Conservation (phyloP, 2,329 filamentous ascomycete species). For the Aspergillus arachidicola region DNA sequence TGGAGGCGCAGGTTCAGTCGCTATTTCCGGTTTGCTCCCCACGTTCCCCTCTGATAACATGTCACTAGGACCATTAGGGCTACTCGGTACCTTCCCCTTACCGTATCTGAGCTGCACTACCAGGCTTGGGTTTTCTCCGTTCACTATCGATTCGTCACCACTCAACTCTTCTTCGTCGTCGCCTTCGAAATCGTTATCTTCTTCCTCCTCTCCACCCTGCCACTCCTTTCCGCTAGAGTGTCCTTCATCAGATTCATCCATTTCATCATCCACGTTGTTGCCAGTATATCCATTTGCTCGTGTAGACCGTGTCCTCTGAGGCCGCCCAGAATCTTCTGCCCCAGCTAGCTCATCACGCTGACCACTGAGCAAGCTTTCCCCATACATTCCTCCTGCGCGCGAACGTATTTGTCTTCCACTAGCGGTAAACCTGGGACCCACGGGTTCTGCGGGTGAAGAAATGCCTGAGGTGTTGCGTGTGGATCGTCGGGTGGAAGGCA, state of each 20-base stretch:
- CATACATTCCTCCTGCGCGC: slow-evolving; percentile 57
- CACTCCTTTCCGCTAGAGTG: slow-evolving; percentile 68
- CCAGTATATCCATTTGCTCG: slow-evolving; percentile 45
- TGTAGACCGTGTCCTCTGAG: slow-evolving; percentile 41
- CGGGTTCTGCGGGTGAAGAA: slow-evolving; percentile 70
- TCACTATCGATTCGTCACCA: slow-evolving; percentile 49
- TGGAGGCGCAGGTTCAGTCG: slow-evolving; percentile 8
- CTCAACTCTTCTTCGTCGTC: slow-evolving; percentile 48
- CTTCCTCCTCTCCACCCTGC: slow-evolving; percentile 75
- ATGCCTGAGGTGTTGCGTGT: slow-evolving; percentile 68
- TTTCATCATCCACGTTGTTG: slow-evolving; percentile 65
- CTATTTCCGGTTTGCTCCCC: slow-evolving; percentile 17
- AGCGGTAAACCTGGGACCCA: slow-evolving; percentile 70
- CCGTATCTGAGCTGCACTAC: slow-evolving; percentile 70
- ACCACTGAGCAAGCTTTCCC: slow-evolving; percentile 58
- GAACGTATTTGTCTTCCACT: slow-evolving; percentile 79
- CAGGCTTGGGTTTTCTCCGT: slow-evolving; percentile 61
- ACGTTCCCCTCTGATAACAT: slow-evolving; percentile 14
- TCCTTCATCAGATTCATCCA: slow-evolving; percentile 64
- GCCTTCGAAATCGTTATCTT: slow-evolving; percentile 67
- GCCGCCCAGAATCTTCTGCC: slow-evolving; percentile 42
- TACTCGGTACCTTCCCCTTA: slow-evolving; percentile 30
- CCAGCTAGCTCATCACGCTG: slow-evolving; percentile 52
- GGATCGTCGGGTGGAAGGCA: slow-evolving; percentile 66
- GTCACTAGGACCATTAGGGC: slow-evolving; percentile 19